phyloP scores from a whole-genome alignment of 176 grass and related monocot species.

The Raddia guianensis region DNA sequence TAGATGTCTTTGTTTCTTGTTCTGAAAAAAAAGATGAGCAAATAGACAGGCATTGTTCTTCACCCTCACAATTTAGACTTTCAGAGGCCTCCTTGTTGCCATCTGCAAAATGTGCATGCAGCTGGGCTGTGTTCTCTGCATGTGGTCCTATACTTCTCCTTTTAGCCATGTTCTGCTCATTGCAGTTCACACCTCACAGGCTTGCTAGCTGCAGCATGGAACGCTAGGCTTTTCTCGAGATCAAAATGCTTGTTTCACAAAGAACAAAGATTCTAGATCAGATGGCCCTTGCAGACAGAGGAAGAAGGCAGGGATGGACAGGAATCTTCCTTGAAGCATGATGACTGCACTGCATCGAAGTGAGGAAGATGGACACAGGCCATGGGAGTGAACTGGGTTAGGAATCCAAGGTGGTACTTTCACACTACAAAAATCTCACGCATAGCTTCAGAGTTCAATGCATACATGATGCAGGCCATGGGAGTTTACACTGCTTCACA shows the following conservation, averaged over 20 bases:
- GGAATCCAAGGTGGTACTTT: constrained; percentile 14
- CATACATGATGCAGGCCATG: not conserved
- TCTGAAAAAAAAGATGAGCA: constrained; percentile 28
- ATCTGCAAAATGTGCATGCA: not conserved
- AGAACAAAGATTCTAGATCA: not conserved
- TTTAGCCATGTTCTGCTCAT: constrained; percentile 15
- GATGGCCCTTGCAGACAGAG: not conserved
- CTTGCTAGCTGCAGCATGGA: not conserved
- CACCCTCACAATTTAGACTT: constrained; percentile 7
- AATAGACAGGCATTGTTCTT: not conserved
- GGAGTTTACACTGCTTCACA: no score
- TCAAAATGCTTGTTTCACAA: not conserved
- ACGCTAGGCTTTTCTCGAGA: constrained; percentile 9
- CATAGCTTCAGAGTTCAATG: constrained; percentile 15
- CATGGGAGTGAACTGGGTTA: not conserved
- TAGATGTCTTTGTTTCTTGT: not conserved
- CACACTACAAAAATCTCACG: not conserved
- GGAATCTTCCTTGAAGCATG: not conserved
- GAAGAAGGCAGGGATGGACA: constrained; percentile 30
- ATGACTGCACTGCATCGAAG: constrained; percentile 1
- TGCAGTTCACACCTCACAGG: constrained; percentile 20
- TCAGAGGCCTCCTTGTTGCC: not conserved
- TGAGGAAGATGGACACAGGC: constrained; percentile 18
- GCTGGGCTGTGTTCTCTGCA: not conserved
- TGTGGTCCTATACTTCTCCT: constrained; percentile 7